Percentiles rank a stretch among this genome's conserved stretches.
Conservation (phyloP, 306 rosid species). For the Trifolium subterraneum region DNA sequence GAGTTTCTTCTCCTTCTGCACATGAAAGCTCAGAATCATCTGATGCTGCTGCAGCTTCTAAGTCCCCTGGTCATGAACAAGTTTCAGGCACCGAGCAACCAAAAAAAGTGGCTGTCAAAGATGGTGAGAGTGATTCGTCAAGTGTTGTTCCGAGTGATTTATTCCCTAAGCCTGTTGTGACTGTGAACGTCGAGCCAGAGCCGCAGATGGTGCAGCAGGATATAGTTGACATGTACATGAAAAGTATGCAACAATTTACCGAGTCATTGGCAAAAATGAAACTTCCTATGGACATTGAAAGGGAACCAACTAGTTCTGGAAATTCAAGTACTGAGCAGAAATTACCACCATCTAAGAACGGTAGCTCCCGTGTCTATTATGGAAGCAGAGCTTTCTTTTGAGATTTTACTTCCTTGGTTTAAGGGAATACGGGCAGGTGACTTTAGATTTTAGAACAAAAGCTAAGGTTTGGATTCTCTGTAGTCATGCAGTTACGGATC, state of each 20-base stretch:
- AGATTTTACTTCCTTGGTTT: constrained; percentile 51
- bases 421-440: constrained; percentile 60
- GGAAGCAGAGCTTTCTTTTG: constrained; percentile 99
- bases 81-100: constrained; percentile 56
- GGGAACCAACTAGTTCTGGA: constrained; percentile 75
- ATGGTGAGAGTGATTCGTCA: constrained; percentile 71
- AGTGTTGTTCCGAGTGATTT: constrained; percentile 57
- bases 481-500: neutral
- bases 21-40: constrained; percentile 67
- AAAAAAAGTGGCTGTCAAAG: constrained; percentile 55
- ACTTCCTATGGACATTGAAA: constrained; percentile 87
- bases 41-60: constrained; percentile 54
- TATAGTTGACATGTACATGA: constrained; percentile 94
- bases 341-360: constrained; percentile 54
- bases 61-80: constrained; percentile 53
- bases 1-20: constrained; percentile 57
- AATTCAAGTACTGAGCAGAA: constrained; percentile 83
- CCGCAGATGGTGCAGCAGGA: constrained; percentile 90
- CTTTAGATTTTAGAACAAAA: constrained; percentile 53
- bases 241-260: constrained; percentile 98
- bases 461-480: neutral
- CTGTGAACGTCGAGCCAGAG: constrained; percentile 76
- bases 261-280: constrained; percentile 99
- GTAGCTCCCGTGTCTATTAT: constrained; percentile 82
- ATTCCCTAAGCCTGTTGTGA: constrained; percentile 59